Evolutionary conservation across 1,284 basidiomycete genomes (phyloP).

Genomic region (Leccinum subfulvum): DNA sequence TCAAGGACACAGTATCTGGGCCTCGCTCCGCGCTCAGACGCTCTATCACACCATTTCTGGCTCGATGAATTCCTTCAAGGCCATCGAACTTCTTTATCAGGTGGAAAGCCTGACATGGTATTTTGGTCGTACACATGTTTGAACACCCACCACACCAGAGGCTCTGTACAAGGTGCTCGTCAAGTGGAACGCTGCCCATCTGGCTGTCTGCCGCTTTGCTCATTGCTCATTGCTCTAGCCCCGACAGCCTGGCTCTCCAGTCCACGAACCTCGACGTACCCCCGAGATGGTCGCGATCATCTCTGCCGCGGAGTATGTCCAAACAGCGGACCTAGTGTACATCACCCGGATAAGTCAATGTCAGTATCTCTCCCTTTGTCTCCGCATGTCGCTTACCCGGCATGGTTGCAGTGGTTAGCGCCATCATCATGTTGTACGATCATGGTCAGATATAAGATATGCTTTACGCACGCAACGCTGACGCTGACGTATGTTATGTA

Average conservation of each 20-base stretch:
- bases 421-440: slow-evolving; percentile 1
- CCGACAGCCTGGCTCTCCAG: not conserved
- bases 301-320: not conserved
- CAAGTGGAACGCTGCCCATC: not conserved
- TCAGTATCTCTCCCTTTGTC: not conserved
- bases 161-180: too few species aligned
- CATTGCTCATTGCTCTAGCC: not conserved
- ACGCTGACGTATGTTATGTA: not conserved
- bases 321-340: not conserved
- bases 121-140: too few species aligned
- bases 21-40: too few species aligned
- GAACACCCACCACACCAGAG: too few species aligned
- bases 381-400: not conserved
- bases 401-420: not conserved
- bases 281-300: not conserved
- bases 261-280: not conserved
- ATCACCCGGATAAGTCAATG: not conserved
- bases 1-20: too few species aligned
- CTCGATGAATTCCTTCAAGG: too few species aligned
- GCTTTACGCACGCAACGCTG: not conserved
- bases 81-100: too few species aligned
- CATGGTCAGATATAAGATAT: not conserved
- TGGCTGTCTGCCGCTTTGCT: not conserved
- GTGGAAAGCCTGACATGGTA: too few species aligned
- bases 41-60: too few species aligned